phyloP scores from a whole-genome alignment of 192 early-diverging fungal species.

The Podila verticillata region DNA sequence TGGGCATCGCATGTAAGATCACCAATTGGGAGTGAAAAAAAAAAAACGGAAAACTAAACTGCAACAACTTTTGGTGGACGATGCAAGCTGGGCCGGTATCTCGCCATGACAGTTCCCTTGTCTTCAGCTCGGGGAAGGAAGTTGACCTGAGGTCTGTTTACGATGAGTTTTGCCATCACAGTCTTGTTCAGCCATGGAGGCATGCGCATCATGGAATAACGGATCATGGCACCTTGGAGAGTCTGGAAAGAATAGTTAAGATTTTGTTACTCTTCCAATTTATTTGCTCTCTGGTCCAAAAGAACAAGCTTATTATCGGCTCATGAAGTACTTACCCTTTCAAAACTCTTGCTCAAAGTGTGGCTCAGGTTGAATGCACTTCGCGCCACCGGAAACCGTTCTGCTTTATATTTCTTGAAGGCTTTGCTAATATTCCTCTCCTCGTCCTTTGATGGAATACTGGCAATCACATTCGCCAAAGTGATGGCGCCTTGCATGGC shows the following conservation, averaged over 20 bases:
- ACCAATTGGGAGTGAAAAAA: neutral
- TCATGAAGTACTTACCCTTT: neutral
- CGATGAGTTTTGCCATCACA: conserved; percentile 21
- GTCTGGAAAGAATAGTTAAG: no score
- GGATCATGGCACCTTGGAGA: conserved; percentile 22
- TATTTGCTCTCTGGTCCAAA: no score
- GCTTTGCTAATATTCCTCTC: neutral
- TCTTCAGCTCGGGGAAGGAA: conserved; percentile 7
- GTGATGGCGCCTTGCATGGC: conserved; percentile 26
- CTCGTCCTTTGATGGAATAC: neutral
- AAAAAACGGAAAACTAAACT: no score
- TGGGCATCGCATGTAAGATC: no score
- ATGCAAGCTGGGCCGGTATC: neutral
- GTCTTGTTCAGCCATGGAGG: conserved; percentile 17
- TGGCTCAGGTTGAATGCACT: neutral
- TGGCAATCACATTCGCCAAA: conserved; percentile 24
- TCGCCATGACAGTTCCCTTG: neutral
- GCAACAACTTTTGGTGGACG: no score
- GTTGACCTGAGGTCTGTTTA: conserved; percentile 24
- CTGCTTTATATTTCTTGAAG: conserved; percentile 17
- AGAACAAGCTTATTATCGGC: no score
- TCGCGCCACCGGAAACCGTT: neutral
- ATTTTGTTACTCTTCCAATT: no score
- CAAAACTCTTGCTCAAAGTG: neutral
- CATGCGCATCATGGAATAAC: conserved; percentile 23